Evolutionary conservation across 1,284 basidiomycete species (phyloP).

Genomic region (Pseudozyma flocculosa): DNA sequence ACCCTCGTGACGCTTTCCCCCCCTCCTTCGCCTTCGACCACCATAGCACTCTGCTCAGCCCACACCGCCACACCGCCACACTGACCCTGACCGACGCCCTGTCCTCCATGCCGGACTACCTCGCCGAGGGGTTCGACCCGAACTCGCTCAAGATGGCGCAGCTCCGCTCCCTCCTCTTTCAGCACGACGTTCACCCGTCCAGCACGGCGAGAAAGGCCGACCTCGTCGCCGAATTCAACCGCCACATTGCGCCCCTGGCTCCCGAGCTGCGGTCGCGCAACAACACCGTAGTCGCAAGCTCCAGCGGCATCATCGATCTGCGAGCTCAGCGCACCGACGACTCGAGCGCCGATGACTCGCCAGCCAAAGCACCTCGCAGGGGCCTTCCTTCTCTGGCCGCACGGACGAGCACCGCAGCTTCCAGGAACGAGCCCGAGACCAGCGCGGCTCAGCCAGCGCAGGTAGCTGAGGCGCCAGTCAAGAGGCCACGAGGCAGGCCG

Average conservation of each 20-base stretch:
- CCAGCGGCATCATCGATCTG: constrained; percentile 60
- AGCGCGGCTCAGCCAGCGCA: too few relatives aligned
- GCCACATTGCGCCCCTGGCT: constrained; percentile 53
- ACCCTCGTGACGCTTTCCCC: too few relatives aligned
- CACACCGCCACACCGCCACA: too few relatives aligned
- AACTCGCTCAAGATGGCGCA: constrained; percentile 75
- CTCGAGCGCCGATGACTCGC: not conserved
- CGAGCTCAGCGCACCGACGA: constrained; percentile 6
- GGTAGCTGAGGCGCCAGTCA: constrained; percentile 9
- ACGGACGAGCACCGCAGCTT: not conserved
- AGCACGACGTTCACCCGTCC: constrained; percentile 76
- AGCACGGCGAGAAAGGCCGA: constrained; percentile 81
- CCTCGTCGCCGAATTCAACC: constrained; percentile 76
- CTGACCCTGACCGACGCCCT: too few relatives aligned
- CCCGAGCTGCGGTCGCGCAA: constrained; percentile 63
- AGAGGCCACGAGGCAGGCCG: constrained; percentile 16
- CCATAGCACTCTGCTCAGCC: too few relatives aligned
- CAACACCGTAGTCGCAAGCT: constrained; percentile 60
- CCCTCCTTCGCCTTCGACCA: too few relatives aligned
- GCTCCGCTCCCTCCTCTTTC: constrained; percentile 75
- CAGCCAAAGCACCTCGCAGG: constrained; percentile 62
- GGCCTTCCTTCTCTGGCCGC: too few relatives aligned
- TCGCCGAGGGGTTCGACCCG: constrained; percentile 81
- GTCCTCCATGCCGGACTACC: constrained; percentile 63
- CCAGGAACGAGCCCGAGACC: not conserved